A percentile compares a stretch with the other conserved stretches of the same genome.
Conservation (phyloP, 768 basidiomycete species). For the Boletus rex-veris region DNA sequence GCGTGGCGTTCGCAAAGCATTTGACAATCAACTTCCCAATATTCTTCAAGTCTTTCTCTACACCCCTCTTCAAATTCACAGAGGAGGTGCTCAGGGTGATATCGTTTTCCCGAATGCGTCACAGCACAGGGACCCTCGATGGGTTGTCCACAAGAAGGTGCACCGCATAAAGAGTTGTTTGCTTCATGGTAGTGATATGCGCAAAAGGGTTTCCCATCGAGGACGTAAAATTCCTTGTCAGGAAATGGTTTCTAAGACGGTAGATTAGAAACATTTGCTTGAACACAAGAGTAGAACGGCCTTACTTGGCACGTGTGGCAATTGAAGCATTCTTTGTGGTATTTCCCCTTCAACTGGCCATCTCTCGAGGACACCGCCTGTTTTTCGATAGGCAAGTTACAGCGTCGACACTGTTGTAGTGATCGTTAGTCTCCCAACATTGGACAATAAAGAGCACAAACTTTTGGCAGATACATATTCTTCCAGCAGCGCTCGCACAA, state of each 20-base stretch:
- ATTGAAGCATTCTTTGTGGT: slow-evolving; percentile 88
- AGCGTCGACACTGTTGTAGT: slow-evolving; percentile 72
- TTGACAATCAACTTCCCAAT: slow-evolving; percentile 84
- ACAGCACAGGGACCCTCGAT: slow-evolving; percentile 94
- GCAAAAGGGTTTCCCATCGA: slow-evolving; percentile 86
- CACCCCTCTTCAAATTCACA: slow-evolving; percentile 68
- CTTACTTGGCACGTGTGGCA: slow-evolving; percentile 76
- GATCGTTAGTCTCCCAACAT: background rate
- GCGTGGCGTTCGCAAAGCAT: slow-evolving; percentile 89
- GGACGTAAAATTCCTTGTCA: slow-evolving; percentile 88
- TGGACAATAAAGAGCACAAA: slow-evolving; percentile 30
- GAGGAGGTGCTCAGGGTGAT: slow-evolving; percentile 84
- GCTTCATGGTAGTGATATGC: slow-evolving; percentile 91
- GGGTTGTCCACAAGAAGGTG: slow-evolving; percentile 74
- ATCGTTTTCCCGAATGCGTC: slow-evolving; percentile 74
- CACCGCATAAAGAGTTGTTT: slow-evolving; percentile 84
- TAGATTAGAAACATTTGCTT: background rate
- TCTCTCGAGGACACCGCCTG: slow-evolving; percentile 89
- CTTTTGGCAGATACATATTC: slow-evolving; percentile 92
- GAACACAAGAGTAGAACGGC: slow-evolving; percentile 16
- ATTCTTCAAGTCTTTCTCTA: slow-evolving; percentile 65
- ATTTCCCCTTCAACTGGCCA: slow-evolving; percentile 94
- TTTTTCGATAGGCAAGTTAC: slow-evolving; percentile 82
- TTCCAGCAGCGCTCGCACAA: slow-evolving; percentile 94
- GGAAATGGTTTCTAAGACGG: slow-evolving; percentile 75